Evolutionary conservation across 1,284 basidiomycete species (phyloP).

Genomic region (Rhodotorula sp.): DNA sequence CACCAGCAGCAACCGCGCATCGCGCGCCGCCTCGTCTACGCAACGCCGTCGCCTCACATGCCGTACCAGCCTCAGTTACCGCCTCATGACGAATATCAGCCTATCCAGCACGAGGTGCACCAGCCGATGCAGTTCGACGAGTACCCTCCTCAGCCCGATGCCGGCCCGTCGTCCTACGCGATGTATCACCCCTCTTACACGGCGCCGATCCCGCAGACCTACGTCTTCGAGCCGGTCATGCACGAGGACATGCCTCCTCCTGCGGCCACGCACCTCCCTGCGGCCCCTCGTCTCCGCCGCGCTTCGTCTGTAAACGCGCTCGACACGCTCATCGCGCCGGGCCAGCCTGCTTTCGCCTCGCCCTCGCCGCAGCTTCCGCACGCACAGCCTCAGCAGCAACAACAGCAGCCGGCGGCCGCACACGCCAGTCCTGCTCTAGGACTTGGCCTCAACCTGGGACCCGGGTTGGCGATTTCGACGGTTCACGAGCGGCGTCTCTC

Average conservation of each 20-base stretch:
- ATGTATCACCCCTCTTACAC: slow-evolving; percentile 2
- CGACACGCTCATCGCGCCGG: slow-evolving; percentile 4
- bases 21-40: slow-evolving; percentile 3
- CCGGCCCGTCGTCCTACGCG: slow-evolving; percentile 1
- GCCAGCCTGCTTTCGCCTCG: background rate
- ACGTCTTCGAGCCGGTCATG: background rate
- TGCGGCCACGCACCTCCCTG: background rate
- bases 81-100: background rate
- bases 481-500: slow-evolving; percentile 19
- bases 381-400: background rate
- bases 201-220: slow-evolving; percentile 6
- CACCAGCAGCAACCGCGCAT: background rate
- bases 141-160: background rate
- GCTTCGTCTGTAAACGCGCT: slow-evolving; percentile 22
- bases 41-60: background rate
- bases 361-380: slow-evolving; percentile 4
- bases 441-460: slow-evolving; percentile 17
- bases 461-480: background rate
- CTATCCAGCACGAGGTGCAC: background rate
- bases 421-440: background rate
- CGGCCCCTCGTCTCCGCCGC: slow-evolving; percentile 15
- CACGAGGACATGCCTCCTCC: background rate
- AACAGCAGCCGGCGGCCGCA: background rate
- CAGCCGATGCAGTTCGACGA: background rate
- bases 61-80: background rate